Base-by-base conservation (phyloP, 768 basidiomycete genomes). In the Infundibulicybe gibba region DNA sequence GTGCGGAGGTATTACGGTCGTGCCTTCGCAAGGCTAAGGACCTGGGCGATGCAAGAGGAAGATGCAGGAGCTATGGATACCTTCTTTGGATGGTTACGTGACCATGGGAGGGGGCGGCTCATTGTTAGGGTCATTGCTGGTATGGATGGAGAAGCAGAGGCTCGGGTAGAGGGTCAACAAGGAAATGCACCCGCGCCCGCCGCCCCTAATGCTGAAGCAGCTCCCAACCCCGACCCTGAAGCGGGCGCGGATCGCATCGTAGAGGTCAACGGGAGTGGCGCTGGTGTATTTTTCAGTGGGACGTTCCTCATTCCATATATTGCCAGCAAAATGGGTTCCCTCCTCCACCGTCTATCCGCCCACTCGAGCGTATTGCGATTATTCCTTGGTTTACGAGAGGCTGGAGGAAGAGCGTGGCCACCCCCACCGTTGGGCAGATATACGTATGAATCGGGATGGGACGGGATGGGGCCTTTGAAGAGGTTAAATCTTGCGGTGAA, bases 301-400 rank as follows among this genome's bases (percentile, higher is more conserved):
- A 85, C 87, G 0, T 64, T 90, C 14, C 65, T 84, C 48, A 70
- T 86, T 43, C 88, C 88, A 0, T 74, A 75, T 6, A 79, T 90
- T 52, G 76, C 88, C 16, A 79, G 67, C 40, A 54, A 70, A 40
- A 86, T 87, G 85, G 88, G 88, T 0, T 56, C 65, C 9, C 51
- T 86, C 12, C 70, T 90, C 3, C 64, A 79, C 33, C 70, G 69
- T 17, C 57, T 87, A 3, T 80, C 87, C 17, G 69, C 61, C 45
- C 67, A 66, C 47, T 75, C 76, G 3, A 31, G 45, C 3, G 49
- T 72, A 6, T 59, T 79, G 34, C 63, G 62, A n/a, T 63, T 53
- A 41, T 71, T 77, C 38, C 58, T 79, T 15, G 76, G 56, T 1
- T 54, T 67, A 19, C 63, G 61, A 13, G 47, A 62, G 44, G 35